Base-by-base conservation (phyloP, 345 rosid species). In the Lepidium didymum region DNA sequence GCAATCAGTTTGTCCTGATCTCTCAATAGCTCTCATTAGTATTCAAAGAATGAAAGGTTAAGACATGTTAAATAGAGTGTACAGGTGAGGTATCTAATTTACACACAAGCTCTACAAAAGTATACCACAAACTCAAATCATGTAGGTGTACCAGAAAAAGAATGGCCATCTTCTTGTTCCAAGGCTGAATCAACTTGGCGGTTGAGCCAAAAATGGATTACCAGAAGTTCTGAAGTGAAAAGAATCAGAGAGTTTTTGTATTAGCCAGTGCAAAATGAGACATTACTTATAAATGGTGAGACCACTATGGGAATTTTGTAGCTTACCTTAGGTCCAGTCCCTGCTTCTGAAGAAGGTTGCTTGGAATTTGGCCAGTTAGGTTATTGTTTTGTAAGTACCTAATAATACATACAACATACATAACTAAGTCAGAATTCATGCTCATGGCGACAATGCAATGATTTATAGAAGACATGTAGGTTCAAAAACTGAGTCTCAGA, bases 321-420 rank as follows among this genome's bases (percentile, higher is more conserved):
- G 57, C 75, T 78, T 79, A 94, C 96, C 83, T 75, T 11, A 88
- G 75, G 31, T 76, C 75, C 61, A 88, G 81, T 19, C 89, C 85
- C 2, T 84, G 74, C 68, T 74, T 87, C 46, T 76, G 76, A 49
- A 68, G 50, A 58, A 90, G 89, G 50, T 69, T 83, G 68, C 43
- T 68, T 10, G 96, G 96, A 54, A 86, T 43, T 60, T 72, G 80
- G 62, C 98, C 95, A 1, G 91, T 86, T 70, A 94, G 80, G 71
- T 87, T 87, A 71, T 94, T 94, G 87, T 91, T 90, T 72, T 94
- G 91, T 60, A 94, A 75, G 78, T 80, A 89, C 64, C 99, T 94
- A 84, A 45, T n/a, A 11, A 34, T 55, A 56, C 19, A 62, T 8
- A 33, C 46, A 54, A 11, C 38, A 46, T 37, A 33, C 14, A 75